These are phyloP conservation scores for Paratinospora sagittata DNA, from an alignment of 164 flowering plant genomes.

Conservation along the genomic window DNA sequence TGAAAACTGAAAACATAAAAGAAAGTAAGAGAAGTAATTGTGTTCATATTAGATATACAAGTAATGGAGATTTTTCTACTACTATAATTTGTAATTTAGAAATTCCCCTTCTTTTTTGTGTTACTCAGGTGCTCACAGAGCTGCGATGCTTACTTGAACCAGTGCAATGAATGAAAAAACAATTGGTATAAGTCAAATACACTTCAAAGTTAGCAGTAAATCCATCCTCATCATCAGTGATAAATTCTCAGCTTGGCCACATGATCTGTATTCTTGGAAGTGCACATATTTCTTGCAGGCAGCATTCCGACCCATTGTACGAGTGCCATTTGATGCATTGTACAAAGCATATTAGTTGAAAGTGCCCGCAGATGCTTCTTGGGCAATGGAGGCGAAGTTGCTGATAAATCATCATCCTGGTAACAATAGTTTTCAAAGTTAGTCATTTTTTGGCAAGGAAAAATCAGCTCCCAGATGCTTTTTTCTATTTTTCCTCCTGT, in stretches of 20 bases:
- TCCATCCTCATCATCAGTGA: conserved; percentile 6
- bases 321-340: no score
- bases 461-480: conserved; percentile 11
- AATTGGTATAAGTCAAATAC: neutral
- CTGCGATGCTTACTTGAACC: conserved; percentile 19
- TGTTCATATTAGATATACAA: neutral
- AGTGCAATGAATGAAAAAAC: conserved; percentile 8
- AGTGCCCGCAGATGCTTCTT: no score
- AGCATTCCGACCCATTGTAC: conserved; percentile 12
- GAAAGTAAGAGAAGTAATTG: neutral
- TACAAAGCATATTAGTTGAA: no score
- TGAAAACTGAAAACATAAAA: neutral
- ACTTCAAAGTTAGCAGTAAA: conserved; percentile 3
- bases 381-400: no score
- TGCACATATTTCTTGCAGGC: conserved; percentile 10
- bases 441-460: no score
- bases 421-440: no score
- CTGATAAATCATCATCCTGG: no score
- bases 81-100: neutral
- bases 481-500: conserved; percentile 8
- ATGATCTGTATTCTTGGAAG: conserved; percentile 7
- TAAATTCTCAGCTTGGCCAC: conserved; percentile 10
- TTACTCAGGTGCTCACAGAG: conserved; percentile 8
- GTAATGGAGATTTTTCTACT: no score
- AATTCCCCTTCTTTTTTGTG: neutral